Conservation (phyloP, 257 asterid genomes). For the Solanum piurae region DNA sequence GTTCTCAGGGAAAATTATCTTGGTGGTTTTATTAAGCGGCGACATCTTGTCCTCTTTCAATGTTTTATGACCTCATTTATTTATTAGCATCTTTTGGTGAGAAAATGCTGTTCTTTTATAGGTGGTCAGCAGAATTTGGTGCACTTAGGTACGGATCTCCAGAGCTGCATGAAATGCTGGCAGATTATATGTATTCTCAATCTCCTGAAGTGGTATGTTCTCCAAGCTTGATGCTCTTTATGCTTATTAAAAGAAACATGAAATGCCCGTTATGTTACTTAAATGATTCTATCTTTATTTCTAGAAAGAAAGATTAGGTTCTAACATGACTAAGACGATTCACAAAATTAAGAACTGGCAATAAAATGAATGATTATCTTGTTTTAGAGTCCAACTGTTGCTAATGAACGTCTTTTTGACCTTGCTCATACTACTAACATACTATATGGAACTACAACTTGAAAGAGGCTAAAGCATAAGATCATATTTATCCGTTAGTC, state of each 20-base stretch:
- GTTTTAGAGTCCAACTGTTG: not conserved
- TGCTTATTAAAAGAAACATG: not conserved
- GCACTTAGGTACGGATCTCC: conserved; percentile 68
- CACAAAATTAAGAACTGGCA: not conserved
- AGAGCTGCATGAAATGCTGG: conserved; percentile 90
- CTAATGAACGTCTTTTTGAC: not conserved
- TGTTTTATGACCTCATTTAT: not conserved
- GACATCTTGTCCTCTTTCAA: not conserved
- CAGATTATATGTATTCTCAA: conserved; percentile 76
- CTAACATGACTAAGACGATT: not conserved
- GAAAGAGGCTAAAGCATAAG: not conserved
- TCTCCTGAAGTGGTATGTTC: conserved; percentile 82
- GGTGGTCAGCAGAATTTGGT: conserved; percentile 96
- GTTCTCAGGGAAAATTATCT: not conserved
- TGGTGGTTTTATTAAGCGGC: not conserved
- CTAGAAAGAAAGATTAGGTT: not conserved
- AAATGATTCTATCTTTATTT: not conserved
- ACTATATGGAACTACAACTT: not conserved
- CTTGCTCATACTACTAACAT: not conserved
- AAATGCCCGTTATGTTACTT: not conserved
- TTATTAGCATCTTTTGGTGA: not conserved
- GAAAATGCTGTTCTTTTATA: conserved; percentile 6
- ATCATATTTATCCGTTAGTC: not conserved
- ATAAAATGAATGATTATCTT: not conserved
- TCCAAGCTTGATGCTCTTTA: conserved; percentile 1